These are phyloP conservation scores for Sporobolomyces phaffii DNA, from an alignment of 768 basidiomycete species.

Conservation along the genomic window DNA sequence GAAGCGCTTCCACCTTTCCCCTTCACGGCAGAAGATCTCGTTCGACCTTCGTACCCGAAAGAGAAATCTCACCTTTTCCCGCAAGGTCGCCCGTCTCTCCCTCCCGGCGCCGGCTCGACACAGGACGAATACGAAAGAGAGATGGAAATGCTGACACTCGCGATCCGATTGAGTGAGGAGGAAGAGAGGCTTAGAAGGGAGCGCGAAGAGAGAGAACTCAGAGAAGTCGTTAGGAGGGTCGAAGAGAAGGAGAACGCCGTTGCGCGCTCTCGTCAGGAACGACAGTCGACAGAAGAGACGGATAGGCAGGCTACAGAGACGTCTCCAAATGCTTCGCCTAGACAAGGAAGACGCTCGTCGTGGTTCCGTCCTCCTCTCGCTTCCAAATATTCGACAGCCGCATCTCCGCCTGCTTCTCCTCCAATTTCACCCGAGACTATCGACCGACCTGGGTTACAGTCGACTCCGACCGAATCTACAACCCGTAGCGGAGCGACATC, in stretches of 20 bases:
- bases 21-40: conserved; percentile 2
- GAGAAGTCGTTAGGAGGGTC: conserved; percentile 6
- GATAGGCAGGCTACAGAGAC: too few species aligned
- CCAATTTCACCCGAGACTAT: not conserved
- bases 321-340: not conserved
- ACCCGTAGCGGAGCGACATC: not conserved
- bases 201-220: not conserved
- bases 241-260: not conserved
- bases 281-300: not conserved
- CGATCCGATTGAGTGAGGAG: conserved; percentile 30
- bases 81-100: conserved; percentile 4
- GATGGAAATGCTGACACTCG: conserved; percentile 30
- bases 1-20: conserved; percentile 8
- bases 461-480: not conserved
- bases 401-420: not conserved
- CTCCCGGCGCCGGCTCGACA: conserved; percentile 18
- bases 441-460: not conserved
- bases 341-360: not conserved
- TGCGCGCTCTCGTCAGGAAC: not conserved
- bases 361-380: conserved; percentile 28
- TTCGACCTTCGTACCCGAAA: not conserved
- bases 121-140: conserved; percentile 24
- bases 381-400: not conserved
- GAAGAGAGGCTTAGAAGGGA: conserved; percentile 20
- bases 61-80: conserved; percentile 20